These are phyloP conservation scores for Licmophora abbreviata DNA, from an alignment of 108 stramenopile species.

Conservation along the genomic window DNA sequence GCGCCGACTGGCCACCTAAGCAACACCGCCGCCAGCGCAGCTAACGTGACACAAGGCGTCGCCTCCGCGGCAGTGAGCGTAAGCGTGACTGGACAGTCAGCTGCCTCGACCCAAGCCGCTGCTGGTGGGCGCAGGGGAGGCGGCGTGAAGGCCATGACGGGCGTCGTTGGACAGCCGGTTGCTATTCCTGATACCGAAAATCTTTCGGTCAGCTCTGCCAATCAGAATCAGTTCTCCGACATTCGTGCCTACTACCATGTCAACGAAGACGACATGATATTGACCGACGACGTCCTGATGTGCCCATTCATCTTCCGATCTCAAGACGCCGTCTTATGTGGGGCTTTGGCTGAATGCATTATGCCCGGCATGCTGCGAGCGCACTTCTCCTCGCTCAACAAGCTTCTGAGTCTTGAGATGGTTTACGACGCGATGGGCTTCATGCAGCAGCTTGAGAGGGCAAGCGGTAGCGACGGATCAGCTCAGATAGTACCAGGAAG, in stretches of 20 bases:
- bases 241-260: conserved; percentile 57
- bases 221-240: conserved; percentile 8
- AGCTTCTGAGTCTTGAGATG: conserved; percentile 61
- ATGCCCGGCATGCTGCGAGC: conserved; percentile 79
- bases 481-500: conserved; percentile 76
- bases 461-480: conserved; percentile 56
- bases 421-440: conserved; percentile 86
- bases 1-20: neutral
- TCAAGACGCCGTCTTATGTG: conserved; percentile 67
- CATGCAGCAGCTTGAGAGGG: conserved; percentile 77
- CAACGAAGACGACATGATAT: conserved; percentile 78
- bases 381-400: conserved; percentile 54
- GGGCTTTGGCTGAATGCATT: conserved; percentile 64
- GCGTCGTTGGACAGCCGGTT: neutral
- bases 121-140: neutral
- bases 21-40: neutral
- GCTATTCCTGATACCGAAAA: conserved; percentile 22
- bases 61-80: neutral
- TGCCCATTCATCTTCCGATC: conserved; percentile 74
- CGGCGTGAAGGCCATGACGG: neutral
- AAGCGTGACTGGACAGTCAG: neutral
- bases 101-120: neutral
- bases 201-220: conserved; percentile 1
- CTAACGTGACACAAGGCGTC: neutral
- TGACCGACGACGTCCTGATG: conserved; percentile 72